Percentiles rank a stretch among this genome's conserved stretches.
phyloP scores from a whole-genome alignment of 2,329 filamentous ascomycete genomes.

The Parastagonospora avenae region DNA sequence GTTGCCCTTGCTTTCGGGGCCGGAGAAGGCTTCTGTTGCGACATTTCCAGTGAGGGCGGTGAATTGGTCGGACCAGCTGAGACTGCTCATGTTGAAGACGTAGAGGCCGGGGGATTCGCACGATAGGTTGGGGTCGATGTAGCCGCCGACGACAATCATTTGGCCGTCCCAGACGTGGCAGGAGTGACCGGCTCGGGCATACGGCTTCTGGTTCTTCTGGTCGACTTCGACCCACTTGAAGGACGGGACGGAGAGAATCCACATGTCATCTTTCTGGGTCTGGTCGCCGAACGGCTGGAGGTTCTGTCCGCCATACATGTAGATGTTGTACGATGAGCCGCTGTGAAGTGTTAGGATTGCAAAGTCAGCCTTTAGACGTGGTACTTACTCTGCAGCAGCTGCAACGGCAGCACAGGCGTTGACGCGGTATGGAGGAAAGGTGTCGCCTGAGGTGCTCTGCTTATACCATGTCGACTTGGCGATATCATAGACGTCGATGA shows the following conservation, averaged over 20 bases:
- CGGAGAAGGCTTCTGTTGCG: constrained; percentile 47
- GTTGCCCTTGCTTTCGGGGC: constrained; percentile 42
- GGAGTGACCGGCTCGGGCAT: constrained; percentile 72
- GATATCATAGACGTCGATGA: constrained; percentile 81
- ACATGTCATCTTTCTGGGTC: constrained; percentile 72
- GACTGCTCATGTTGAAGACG: constrained; percentile 75
- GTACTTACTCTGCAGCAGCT: constrained; percentile 64
- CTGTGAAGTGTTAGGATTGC: constrained; percentile 30
- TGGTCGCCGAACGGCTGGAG: constrained; percentile 65
- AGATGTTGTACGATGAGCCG: constrained; percentile 76
- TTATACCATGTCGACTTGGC: constrained; percentile 73
- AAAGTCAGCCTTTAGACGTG: constrained; percentile 7
- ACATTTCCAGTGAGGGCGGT: constrained; percentile 64
- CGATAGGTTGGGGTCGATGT: constrained; percentile 62
- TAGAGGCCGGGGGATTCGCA: constrained; percentile 75
- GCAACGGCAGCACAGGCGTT: constrained; percentile 76
- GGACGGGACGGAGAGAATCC: constrained; percentile 78
- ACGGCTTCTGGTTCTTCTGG: constrained; percentile 52
- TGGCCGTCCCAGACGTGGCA: constrained; percentile 81
- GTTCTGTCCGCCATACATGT: constrained; percentile 79
- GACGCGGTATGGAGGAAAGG: constrained; percentile 61
- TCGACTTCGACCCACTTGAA: constrained; percentile 80
- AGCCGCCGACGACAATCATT: constrained; percentile 79
- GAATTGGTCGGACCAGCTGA: constrained; percentile 73
- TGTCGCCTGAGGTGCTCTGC: constrained; percentile 67